A percentile compares a stretch with the other conserved stretches of the same genome.
phyloP scores from a whole-genome alignment of 768 basidiomycete genomes.

The Russula sp. region DNA sequence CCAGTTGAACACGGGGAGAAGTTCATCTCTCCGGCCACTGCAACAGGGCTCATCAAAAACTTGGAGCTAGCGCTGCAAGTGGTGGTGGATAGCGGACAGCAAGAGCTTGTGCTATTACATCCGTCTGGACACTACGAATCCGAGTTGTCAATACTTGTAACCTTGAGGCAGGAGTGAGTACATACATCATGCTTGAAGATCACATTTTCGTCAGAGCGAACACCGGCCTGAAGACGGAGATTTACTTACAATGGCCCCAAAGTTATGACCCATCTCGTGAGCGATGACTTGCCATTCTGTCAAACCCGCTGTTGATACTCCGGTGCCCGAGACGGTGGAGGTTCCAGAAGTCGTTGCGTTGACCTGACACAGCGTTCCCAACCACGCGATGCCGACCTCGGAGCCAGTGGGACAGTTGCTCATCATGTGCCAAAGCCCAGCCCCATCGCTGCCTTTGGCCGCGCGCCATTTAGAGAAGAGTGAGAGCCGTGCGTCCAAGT shows the following conservation, averaged over 20 bases:
- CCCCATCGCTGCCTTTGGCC: conserved; percentile 59
- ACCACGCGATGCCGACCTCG: conserved; percentile 86
- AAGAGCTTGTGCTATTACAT: conserved; percentile 45
- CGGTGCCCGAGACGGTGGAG: conserved; percentile 68
- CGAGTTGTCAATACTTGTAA: conserved; percentile 7
- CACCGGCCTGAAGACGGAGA: conserved; percentile 9
- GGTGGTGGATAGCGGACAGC: conserved; percentile 61
- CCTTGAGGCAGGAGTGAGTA: conserved; percentile 22
- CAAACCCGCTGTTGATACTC: conserved; percentile 68
- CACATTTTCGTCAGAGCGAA: conserved; percentile 18
- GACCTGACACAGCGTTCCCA: conserved; percentile 68
- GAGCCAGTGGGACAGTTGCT: conserved; percentile 76
- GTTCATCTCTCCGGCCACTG: conserved; percentile 50
- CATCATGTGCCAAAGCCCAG: conserved; percentile 87
- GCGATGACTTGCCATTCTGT: conserved; percentile 81
- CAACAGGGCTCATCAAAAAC: conserved; percentile 84
- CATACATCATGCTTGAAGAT: conserved; percentile 48
- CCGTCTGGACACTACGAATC: conserved; percentile 52
- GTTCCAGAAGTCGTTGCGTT: conserved; percentile 40
- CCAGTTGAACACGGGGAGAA: conserved; percentile 81
- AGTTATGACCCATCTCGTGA: conserved; percentile 84
- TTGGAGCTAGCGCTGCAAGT: conserved; percentile 59
- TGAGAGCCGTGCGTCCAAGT: conserved; percentile 66
- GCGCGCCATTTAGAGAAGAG: conserved; percentile 82
- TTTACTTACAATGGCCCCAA: conserved; percentile 74